phyloP scores from a whole-genome alignment of 208 protist species.

The Endotrypanum monterogeii region DNA sequence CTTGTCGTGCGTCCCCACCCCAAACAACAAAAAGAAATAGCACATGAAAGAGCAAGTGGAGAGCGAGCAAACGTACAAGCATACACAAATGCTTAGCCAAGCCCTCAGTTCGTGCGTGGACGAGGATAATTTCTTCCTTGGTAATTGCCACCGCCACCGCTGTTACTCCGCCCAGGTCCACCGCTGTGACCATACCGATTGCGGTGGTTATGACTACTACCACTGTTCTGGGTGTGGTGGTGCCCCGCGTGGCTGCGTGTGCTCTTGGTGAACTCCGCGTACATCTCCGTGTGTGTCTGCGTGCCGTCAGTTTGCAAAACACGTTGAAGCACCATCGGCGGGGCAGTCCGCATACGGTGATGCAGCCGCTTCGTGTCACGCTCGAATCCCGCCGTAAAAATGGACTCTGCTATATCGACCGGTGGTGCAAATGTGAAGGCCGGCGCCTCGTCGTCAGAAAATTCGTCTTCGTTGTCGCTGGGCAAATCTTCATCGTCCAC shows the following conservation, averaged over 20 bases:
- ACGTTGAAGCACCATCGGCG: conserved; percentile 77
- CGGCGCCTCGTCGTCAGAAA: conserved; percentile 89
- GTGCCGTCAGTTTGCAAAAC: conserved; percentile 75
- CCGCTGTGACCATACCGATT: conserved; percentile 9
- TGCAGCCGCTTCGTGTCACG: conserved; percentile 88
- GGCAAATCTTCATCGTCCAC: conserved; percentile 86
- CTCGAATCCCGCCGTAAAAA: conserved; percentile 86
- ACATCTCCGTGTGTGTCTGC: conserved; percentile 82
- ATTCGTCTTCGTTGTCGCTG: conserved; percentile 85
- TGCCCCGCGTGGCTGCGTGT: neutral
- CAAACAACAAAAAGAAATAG: neutral
- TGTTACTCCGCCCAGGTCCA: conserved; percentile 2
- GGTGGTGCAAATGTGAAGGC: conserved; percentile 90
- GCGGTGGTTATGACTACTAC: conserved; percentile 8
- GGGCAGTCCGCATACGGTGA: conserved; percentile 87
- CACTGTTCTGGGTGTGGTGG: neutral
- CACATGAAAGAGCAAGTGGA: neutral
- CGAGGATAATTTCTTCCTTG: conserved; percentile 19
- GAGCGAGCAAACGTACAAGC: no score
- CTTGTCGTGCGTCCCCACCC: neutral
- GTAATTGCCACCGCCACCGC: conserved; percentile 14
- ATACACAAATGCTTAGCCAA: no score
- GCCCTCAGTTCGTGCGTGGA: neutral
- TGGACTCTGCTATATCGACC: conserved; percentile 79
- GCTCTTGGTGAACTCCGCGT: conserved; percentile 41